A percentile compares a stretch with the other conserved stretches of the same genome.
Evolutionary conservation across 1,139 yeast species (phyloP).

Genomic region (Protomyces gravidus): DNA sequence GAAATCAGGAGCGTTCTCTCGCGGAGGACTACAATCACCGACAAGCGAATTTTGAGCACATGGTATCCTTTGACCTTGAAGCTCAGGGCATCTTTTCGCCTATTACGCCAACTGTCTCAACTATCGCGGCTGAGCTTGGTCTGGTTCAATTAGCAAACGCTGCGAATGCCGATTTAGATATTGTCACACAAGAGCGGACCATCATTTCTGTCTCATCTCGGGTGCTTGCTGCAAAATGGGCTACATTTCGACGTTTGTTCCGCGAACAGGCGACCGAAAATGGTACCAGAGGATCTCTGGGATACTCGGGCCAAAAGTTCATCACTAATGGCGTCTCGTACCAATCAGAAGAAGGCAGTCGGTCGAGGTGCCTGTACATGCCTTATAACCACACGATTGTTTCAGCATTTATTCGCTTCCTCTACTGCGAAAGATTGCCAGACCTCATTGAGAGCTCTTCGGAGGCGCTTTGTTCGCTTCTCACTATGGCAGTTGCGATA

Average conservation of each 20-base stretch:
- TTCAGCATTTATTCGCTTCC: constrained; percentile 16
- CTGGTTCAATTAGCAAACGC: constrained; percentile 2
- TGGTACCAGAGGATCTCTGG: neutral
- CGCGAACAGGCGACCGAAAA: neutral
- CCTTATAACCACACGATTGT: constrained; percentile 27
- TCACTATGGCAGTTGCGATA: constrained; percentile 2
- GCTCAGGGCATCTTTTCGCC: constrained; percentile 26
- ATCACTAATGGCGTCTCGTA: neutral
- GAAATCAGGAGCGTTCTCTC: constrained; percentile 28
- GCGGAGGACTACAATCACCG: constrained; percentile 32
- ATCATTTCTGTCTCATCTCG: constrained; percentile 30
- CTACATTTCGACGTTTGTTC: constrained; percentile 4
- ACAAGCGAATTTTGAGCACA: constrained; percentile 31
- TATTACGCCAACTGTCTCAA: constrained; percentile 5
- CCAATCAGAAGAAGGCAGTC: neutral
- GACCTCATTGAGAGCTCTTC: neutral
- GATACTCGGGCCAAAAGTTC: neutral
- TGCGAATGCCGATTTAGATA: constrained; percentile 28
- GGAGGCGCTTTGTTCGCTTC: constrained; percentile 1
- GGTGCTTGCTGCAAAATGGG: constrained; percentile 28
- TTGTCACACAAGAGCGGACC: constrained; percentile 29
- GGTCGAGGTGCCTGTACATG: constrained; percentile 25
- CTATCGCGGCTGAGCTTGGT: constrained; percentile 25
- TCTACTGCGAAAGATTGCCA: constrained; percentile 27
- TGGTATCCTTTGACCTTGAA: constrained; percentile 28